phyloP scores from a whole-genome alignment of 75 land plant genomes.

The Isoetes taiwanensis region DNA sequence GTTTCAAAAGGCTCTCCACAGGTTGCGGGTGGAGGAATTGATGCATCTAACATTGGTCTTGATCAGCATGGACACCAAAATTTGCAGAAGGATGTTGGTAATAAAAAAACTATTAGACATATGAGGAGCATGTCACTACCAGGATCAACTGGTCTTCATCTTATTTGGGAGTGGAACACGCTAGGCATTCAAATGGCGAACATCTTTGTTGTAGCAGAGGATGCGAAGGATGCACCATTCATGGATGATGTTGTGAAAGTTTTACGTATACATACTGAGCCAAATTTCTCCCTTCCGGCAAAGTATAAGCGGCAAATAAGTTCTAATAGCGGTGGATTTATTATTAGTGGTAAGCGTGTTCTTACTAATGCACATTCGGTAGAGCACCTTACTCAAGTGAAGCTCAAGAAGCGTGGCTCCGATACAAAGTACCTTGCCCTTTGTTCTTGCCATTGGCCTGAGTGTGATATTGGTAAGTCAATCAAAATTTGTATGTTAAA shows the following conservation, averaged over 20 bases:
- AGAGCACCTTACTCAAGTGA: slow-evolving; percentile 91
- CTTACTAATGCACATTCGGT: slow-evolving; percentile 96
- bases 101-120: too few relatives aligned
- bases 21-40: too few relatives aligned
- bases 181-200: too few relatives aligned
- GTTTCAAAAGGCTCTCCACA: too few relatives aligned
- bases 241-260: slow-evolving; percentile 98
- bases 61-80: too few relatives aligned
- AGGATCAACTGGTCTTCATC: too few relatives aligned
- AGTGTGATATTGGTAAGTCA: slow-evolving; percentile 79
- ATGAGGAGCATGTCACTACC: too few relatives aligned
- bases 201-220: slow-evolving; percentile 21
- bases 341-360: slow-evolving; percentile 63
- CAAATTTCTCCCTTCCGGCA: slow-evolving; percentile 92
- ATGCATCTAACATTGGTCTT: too few relatives aligned
- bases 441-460: slow-evolving; percentile 87
- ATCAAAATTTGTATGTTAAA: too few relatives aligned
- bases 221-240: slow-evolving; percentile 55
- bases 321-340: slow-evolving; percentile 85
- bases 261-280: slow-evolving; percentile 93
- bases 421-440: slow-evolving; percentile 86
- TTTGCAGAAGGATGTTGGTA: too few relatives aligned
- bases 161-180: too few relatives aligned
- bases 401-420: slow-evolving; percentile 85
- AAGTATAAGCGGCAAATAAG: slow-evolving; percentile 88